Evolutionary conservation across 192 early-diverging fungal genomes (phyloP), one percentile per base, ranked within the genome.

Genomic region (Bifiguratus adelaidae): DNA sequence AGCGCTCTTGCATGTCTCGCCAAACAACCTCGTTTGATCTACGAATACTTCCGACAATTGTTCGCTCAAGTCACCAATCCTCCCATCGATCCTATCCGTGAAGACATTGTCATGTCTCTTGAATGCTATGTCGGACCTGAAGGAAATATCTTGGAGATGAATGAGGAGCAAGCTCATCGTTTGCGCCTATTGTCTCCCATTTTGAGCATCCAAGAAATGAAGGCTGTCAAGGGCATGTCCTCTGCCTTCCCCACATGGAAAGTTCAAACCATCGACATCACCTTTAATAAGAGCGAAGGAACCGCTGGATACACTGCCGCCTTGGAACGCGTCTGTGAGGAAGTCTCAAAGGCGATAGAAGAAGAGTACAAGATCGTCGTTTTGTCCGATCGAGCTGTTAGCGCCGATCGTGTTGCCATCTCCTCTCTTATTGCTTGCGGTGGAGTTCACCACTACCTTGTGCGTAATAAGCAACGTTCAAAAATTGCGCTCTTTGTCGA

Each of bases 21-120:
- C 9, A 68, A 68, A 21, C 70, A 88, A 48, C 92, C 93, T 18
- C 86, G 90, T 27, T 76, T 95, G 41, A 71, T 88, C 36, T 98
- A 91, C 70, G 92, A 98, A 51, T 98, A 98, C 71, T 96, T 98
- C 68, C 82, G 91, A 32, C 84, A 98, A 70, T 74, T 96, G 24
- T 98, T 98, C 53, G 95, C 95, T 15, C 95, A 98, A 61, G 95
- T 95, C 40, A 93, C 92, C 41, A 94, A 97, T 65, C 95, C 95
- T 48, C 95, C 95, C 2, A 96, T 98, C 51, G 95, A 98, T 72
- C 95, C 95, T 42, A 96, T 98, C 61, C 90, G 95, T 56, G 92
- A 98, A 67, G 84, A 89, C 48, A 85, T 96, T 54, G 92, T 98
- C 73, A 98, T 98, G 95, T 91, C 89, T 15, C 74, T 95, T 22